A percentile compares a stretch with the other conserved stretches of the same genome.
These are phyloP conservation scores for Lasiodiplodia hormozganensis DNA, from an alignment of 2,329 filamentous ascomycete genomes.

Conservation along the genomic window DNA sequence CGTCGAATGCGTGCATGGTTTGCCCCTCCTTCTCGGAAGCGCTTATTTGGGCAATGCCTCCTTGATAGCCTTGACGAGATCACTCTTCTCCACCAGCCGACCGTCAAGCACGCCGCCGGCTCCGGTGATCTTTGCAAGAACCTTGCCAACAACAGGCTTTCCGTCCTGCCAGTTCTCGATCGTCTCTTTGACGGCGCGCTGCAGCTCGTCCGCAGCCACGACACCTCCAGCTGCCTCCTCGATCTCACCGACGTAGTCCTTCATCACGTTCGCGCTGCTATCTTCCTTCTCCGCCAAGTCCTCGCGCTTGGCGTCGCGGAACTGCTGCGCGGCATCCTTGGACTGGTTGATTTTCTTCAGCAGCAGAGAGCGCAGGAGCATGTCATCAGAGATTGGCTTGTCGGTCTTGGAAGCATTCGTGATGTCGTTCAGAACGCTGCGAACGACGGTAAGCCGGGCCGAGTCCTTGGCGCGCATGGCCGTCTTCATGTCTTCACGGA, in stretches of 20 bases:
- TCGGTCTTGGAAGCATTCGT: slow-evolving; percentile 78
- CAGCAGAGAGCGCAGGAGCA: slow-evolving; percentile 71
- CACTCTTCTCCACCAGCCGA: slow-evolving; percentile 68
- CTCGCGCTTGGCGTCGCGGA: slow-evolving; percentile 66
- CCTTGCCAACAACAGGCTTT: slow-evolving; percentile 63
- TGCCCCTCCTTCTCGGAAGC: not conserved
- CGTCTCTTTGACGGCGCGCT: slow-evolving; percentile 58
- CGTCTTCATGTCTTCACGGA: slow-evolving; percentile 55
- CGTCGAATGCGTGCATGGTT: not conserved
- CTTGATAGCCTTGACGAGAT: slow-evolving; percentile 68
- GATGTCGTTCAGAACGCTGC: slow-evolving; percentile 71
- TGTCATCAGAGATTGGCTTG: slow-evolving; percentile 73
- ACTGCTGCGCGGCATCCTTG: slow-evolving; percentile 68
- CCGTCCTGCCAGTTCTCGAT: slow-evolving; percentile 55
- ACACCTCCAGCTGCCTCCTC: slow-evolving; percentile 48
- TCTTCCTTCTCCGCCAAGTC: slow-evolving; percentile 77
- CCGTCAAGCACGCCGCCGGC: slow-evolving; percentile 61
- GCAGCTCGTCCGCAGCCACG: slow-evolving; percentile 66
- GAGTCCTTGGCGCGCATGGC: slow-evolving; percentile 58
- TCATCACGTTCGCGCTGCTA: slow-evolving; percentile 68
- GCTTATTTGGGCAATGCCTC: slow-evolving; percentile 38
- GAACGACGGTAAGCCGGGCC: slow-evolving; percentile 71
- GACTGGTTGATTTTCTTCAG: slow-evolving; percentile 67
- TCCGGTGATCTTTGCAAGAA: slow-evolving; percentile 64
- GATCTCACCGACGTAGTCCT: slow-evolving; percentile 69